Evolutionary conservation across 192 early-diverging fungal species (phyloP).

Genomic region (Backusella tarrabulga): DNA sequence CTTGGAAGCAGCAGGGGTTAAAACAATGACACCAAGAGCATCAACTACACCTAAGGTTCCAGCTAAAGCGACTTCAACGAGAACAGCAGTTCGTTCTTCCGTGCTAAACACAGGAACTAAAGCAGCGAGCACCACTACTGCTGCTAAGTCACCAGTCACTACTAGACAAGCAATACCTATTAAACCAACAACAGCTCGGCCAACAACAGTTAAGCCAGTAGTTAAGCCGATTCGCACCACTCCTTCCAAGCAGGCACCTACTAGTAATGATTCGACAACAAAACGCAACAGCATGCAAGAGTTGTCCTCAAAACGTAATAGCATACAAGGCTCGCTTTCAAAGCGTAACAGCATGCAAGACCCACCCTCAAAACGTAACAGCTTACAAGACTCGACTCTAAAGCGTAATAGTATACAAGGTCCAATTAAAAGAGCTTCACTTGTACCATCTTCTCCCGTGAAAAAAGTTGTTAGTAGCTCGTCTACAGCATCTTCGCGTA

Average conservation of each 20-base stretch:
- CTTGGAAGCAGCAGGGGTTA: conserved; percentile 9
- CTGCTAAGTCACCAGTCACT: neutral
- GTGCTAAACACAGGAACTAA: neutral
- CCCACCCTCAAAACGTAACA: neutral
- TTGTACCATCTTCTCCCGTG: neutral
- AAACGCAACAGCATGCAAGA: neutral
- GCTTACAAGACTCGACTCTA: neutral
- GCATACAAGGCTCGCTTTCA: neutral
- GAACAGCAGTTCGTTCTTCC: neutral
- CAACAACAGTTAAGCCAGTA: neutral
- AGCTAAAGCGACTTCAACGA: neutral
- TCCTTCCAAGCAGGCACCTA: neutral
- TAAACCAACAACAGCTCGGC: neutral
- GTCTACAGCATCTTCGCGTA: conserved; percentile 1
- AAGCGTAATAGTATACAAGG: neutral
- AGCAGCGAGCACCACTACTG: neutral
- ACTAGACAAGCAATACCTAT: neutral
- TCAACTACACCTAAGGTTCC: neutral
- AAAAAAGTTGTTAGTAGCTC: neutral
- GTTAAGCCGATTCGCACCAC: neutral
- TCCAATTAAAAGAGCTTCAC: neutral
- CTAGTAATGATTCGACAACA: neutral
- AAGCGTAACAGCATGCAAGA: neutral
- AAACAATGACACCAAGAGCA: neutral
- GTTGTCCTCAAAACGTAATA: neutral